Evolutionary conservation across 1,284 basidiomycete species (phyloP), one percentile per base, ranked within the genome.

Genomic region (Trichosporon ovoides): DNA sequence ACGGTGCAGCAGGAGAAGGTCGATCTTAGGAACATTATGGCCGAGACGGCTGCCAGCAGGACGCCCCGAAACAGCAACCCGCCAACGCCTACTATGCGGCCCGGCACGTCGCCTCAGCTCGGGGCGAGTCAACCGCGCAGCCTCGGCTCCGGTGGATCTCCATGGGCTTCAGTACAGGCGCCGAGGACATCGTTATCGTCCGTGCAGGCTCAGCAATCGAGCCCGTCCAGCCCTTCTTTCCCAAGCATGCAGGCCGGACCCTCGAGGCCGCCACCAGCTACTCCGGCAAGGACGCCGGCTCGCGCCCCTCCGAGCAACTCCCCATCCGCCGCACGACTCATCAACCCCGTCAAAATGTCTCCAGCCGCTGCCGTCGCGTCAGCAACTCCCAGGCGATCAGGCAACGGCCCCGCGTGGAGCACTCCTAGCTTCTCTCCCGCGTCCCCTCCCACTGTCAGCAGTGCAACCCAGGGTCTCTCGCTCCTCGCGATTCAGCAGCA

Each of bases 11-110:
- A 68, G 1, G 70, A 71, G 28, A 74, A 77, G 83, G 83, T 86
- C 10, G 90, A 95, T 69, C 85, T 96, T 80, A 86, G 88, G 65
- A 80, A 84, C 19, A 86, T 97, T 61, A 91, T 96, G 84, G 89
- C 88, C 0, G 89, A 91, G 71, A 84, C 75, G 1, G 66, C 71
- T 7, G 66, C 69, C 0, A 52, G 66, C 14, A 67, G 63, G 38
- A 63, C 56, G 22, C 57, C 53, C 9, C 52, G 28, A 9, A 9
- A 50, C 20, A 56, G 52, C 19, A 35, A 38, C 3, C 28, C 67
- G 7, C 53, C 71, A 9, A 40, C 63, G 3, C 46, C 68, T 68
- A 14, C 73, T 4, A 33, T 36, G 12, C 58, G 48, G 3, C 40
- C 52, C 2, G 49, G 38, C 14, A 24, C 43, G 11, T 55, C 57